phyloP scores from a whole-genome alignment of 1,284 basidiomycete genomes.

The Calocybe gambosa region DNA sequence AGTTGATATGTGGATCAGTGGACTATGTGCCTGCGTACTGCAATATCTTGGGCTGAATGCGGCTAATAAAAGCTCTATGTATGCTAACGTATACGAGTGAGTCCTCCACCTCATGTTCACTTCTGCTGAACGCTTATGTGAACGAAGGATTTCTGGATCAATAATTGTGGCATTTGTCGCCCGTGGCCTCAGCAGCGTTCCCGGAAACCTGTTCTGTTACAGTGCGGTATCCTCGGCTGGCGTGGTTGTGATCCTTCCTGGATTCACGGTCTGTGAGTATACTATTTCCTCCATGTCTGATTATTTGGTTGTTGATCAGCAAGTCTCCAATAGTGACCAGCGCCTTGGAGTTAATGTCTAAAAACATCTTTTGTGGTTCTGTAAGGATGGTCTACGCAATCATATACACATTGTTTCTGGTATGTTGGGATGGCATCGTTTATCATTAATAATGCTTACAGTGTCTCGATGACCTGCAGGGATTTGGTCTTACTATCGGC shows the following conservation, averaged over 20 bases:
- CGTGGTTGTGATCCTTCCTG: conserved; percentile 74
- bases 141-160: conserved; percentile 67
- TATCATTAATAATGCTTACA: not conserved
- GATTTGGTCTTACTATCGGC: conserved; percentile 81
- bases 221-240: conserved; percentile 79
- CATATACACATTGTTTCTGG: conserved; percentile 81
- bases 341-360: conserved; percentile 78
- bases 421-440: conserved; percentile 23
- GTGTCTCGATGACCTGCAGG: conserved; percentile 35
- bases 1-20: conserved; percentile 78
- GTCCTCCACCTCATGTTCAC: conserved; percentile 23
- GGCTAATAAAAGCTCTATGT: conserved; percentile 75
- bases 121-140: not conserved
- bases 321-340: conserved; percentile 56
- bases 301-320: conserved; percentile 8
- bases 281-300: not conserved
- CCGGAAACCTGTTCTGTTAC: conserved; percentile 71
- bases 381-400: conserved; percentile 85
- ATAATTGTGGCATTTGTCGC: conserved; percentile 81
- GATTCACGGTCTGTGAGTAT: conserved; percentile 67
- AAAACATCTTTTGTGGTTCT: conserved; percentile 80
- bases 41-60: conserved; percentile 74
- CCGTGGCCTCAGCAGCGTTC: conserved; percentile 65
- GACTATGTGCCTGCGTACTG: conserved; percentile 60
- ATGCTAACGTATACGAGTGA: conserved; percentile 87